Base-by-base conservation (phyloP, 2,329 filamentous ascomycete genomes). In the Cercospora canescens region DNA sequence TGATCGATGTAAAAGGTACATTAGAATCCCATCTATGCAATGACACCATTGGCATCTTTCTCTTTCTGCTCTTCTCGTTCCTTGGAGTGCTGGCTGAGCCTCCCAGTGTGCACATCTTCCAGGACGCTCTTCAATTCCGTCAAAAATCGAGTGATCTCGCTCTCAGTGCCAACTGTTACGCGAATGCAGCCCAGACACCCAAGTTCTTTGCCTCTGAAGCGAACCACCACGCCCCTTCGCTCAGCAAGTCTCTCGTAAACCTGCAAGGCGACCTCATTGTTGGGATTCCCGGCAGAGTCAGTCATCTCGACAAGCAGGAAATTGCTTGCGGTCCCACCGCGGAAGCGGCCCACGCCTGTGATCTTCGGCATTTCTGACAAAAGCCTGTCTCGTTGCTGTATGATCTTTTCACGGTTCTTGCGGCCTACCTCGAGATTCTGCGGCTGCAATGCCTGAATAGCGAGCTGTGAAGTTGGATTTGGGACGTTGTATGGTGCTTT, bases 401-500 rank as follows among this genome's bases (percentile, higher is more conserved):
- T 77, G 67, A 98, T 90, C 73, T 86, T 85, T n/a, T 84, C 84
- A 48, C 86, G 85, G 79, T 96, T 91, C 32, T 73, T 79, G 41
- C 83, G 83, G 94, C 97, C 97, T 14, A 90, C 84, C 0, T 83
- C 81, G 52, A 98, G 79, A 30, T 94, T 94, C 18, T 83, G 79
- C 0, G 84, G 81, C 1, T 86, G 84, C 41, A 98, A 82, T 3
- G 92, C 94, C 24, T 89, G 87, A 39, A 84, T 86, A 1, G 94
- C 95, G 18, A 99, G 84, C 37, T 90, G 88, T 73, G 90, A 93
- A 1, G 94, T 97, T 0, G 93, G 93, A 73, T 89, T 94, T 4
- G 93, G 91, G 73, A 99, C 89, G 80, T 97, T 98, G 82, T 99
- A 99, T 0, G 95, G 95, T 0, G 95, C 94, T 81, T 98, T 98